Evolutionary conservation across 2,329 filamentous ascomycete genomes (phyloP), one percentile per base, ranked within the genome.

Genomic region (Colletotrichum viniferum): DNA sequence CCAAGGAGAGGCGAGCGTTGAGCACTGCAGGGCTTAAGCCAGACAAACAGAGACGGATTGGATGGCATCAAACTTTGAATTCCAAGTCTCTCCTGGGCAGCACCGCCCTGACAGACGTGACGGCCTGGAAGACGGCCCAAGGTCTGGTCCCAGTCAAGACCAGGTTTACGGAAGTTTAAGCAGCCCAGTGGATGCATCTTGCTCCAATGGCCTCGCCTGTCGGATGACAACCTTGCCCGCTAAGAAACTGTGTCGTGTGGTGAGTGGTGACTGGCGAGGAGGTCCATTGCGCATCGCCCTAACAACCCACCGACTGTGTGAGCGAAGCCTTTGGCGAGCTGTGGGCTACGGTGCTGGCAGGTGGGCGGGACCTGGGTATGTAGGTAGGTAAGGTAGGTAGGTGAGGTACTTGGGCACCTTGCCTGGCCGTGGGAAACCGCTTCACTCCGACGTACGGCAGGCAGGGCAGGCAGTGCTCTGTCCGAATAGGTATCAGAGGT

Each of bases 131-230:
- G 21, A 67, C 13, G n/a, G 21, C 24, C 64, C 58, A 63, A 36
- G 48, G 21, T 56, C 26, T 68, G 65, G 65, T 58, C 65, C 65
- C 48, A 32, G 55, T 43, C 55, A 61, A 56, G 38, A 69, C 70
- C 38, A 55, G 70, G 70, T 69, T 62, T 62, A 55, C 70, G 56
- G 30, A 73, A 36, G 56, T 62, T 63, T 52, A 68, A 69, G 30
- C 71, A 73, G 38, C 30, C 61, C 38, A 52, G 64, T 73, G 32
- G 30, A 63, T 24, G 43, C 61, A 14, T 26, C 5, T 55, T 55
- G 60, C 64, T 69, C 70, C 52, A 69, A 69, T 62, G 24, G 13
- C n/a, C 56, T 56, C 64, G 30, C 70, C 38, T 55, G 18, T 43
- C 70, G 38, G 24, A n/a, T 36, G 30, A 62, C 34, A 63, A 71